Base-by-base conservation (phyloP, 2,329 filamentous ascomycete genomes). In the Delphinella strobiligena region DNA sequence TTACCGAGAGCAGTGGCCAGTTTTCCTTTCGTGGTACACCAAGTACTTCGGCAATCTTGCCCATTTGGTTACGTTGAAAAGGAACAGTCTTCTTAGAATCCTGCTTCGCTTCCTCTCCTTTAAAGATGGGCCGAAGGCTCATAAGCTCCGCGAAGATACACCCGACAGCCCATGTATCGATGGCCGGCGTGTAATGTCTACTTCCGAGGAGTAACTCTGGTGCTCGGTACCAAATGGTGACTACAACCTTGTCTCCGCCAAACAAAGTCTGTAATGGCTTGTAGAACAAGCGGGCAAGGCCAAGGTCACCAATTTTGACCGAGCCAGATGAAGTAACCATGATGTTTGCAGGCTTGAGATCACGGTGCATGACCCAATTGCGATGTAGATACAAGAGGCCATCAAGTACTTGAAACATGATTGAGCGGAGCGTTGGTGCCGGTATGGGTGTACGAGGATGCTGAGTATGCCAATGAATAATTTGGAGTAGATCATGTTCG, bases 41-140 rank as follows among this genome's bases (percentile, higher is more conserved):
- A 67, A 98, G 80, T 46, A 98, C 87, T 55, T 98, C 91, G 29
- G 94, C 85, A 51, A 98, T 98, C 63, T 94, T 95, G 55, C 91
- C 86, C 89, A 98, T 96, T 64, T 98, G 91, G 53, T 95, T 95
- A 11, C 88, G 77, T 61, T 98, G 91, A 51, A 98, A 98, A 0
- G 91, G 91, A 0, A 96, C 88, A 0, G 84, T 91, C 64, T 96
- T 96, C 62, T 98, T 98, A 51, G 76, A 84, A 61, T 98, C 91
- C 82, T 96, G 95, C 64, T 98, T 98, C 12, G 91, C 91, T 61
- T 98, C 91, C 55, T 98, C 91, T 0, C 91, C 91, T 57, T 98
- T 98, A 61, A 98, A 98, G 40, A 98, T 96, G 0, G 91, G 91
- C 1, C 89, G 74, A 3, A 98, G 66, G 1, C 84, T 88, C 0